These are phyloP conservation scores for Colletotrichum falcatum DNA, from an alignment of 2,329 filamentous ascomycete species.

Conservation along the genomic window DNA sequence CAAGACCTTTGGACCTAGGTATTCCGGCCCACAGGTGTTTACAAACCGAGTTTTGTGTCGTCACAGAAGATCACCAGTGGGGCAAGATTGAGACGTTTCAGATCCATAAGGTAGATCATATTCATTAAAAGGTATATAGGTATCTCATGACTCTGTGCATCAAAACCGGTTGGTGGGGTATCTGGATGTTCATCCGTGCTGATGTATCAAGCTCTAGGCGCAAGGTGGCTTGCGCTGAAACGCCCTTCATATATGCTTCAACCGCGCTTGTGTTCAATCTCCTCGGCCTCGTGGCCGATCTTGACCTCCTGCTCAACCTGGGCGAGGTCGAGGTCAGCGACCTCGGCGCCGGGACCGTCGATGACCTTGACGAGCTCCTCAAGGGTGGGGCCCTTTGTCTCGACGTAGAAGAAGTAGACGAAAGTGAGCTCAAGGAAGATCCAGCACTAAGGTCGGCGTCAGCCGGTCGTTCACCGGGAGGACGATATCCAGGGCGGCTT, in stretches of 20 bases:
- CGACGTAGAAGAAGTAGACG: slow-evolving; percentile 68
- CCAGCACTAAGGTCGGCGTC: slow-evolving; percentile 52
- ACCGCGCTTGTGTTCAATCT: slow-evolving; percentile 38
- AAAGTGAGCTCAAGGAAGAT: slow-evolving; percentile 66
- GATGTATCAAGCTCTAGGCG: slow-evolving; percentile 2
- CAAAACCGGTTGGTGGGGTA: slow-evolving; percentile 21
- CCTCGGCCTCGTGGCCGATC: slow-evolving; percentile 37
- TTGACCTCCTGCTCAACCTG: slow-evolving; percentile 58
- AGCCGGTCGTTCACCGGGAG: neutral
- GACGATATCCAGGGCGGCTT: neutral
- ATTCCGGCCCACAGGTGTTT: neutral
- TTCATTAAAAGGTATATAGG: slow-evolving; percentile 24
- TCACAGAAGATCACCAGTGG: neutral
- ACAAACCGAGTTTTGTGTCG: neutral
- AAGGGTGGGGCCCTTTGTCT: slow-evolving; percentile 73
- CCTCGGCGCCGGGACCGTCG: slow-evolving; percentile 68
- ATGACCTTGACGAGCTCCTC: slow-evolving; percentile 77
- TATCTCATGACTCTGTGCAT: slow-evolving; percentile 21
- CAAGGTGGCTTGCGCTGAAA: neutral
- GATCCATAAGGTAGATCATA: slow-evolving; percentile 12
- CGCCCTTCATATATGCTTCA: neutral
- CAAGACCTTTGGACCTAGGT: neutral
- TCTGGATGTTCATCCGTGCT: slow-evolving; percentile 31
- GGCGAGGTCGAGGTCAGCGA: slow-evolving; percentile 59
- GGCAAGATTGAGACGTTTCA: neutral